Percentiles rank a stretch among this genome's conserved stretches.
phyloP scores from a whole-genome alignment of 1,284 basidiomycete genomes.

The Ustilago bromivora region DNA sequence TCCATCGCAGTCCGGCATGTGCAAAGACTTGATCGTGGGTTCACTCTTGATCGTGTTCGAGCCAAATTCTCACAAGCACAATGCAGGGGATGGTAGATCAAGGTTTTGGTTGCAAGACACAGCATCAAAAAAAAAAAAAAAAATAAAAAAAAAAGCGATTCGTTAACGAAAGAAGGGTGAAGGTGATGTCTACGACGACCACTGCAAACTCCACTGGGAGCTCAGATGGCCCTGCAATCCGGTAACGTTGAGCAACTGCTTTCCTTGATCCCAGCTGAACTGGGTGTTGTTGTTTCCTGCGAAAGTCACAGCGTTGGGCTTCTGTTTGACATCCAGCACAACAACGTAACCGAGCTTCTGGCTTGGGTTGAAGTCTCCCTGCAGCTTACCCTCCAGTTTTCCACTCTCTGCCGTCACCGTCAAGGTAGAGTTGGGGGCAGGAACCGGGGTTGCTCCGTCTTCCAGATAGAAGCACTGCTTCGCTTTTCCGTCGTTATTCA shows the following conservation, averaged over 20 bases:
- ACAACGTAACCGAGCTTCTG: constrained; percentile 73
- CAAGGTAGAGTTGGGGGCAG: constrained; percentile 34
- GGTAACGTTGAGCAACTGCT: constrained; percentile 49
- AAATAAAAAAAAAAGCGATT: background rate
- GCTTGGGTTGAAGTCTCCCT: constrained; percentile 72
- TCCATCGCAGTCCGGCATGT: too few species aligned
- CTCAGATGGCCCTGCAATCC: constrained; percentile 45
- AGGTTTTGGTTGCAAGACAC: too few species aligned
- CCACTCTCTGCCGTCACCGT: constrained; percentile 20
- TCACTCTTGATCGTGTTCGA: too few species aligned
- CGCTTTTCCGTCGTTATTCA: constrained; percentile 72
- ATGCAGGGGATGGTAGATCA: too few species aligned
- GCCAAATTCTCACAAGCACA: too few species aligned
- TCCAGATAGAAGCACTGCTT: constrained; percentile 76
- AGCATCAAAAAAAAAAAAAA: background rate
- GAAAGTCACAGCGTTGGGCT: constrained; percentile 40
- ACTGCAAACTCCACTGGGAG: constrained; percentile 14
- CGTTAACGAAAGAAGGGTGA: background rate
- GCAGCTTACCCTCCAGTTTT: constrained; percentile 38
- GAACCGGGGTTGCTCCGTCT: constrained; percentile 72
- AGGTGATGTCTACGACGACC: constrained; percentile 24
- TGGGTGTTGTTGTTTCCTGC: constrained; percentile 4
- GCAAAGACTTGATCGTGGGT: too few species aligned
- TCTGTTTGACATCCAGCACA: constrained; percentile 71
- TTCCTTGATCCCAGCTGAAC: constrained; percentile 35